These are phyloP conservation scores for Xerocomus amazonicus DNA, from an alignment of 1,284 basidiomycete species.

Conservation along the genomic window DNA sequence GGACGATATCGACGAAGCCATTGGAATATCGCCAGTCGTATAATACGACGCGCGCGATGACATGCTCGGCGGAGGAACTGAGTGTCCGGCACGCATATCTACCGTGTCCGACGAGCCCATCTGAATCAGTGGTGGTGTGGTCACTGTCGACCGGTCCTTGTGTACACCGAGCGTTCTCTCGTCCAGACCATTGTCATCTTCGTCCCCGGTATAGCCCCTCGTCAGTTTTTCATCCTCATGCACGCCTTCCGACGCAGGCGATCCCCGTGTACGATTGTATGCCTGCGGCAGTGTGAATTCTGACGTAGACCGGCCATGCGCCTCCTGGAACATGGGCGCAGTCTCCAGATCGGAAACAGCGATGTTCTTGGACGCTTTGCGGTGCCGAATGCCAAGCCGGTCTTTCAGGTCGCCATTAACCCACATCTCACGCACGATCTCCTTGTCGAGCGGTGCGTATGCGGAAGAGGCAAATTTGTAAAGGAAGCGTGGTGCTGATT, in stretches of 20 bases:
- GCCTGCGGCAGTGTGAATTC: slow-evolving; percentile 41
- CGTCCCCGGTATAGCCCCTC: neutral
- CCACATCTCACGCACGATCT: slow-evolving; percentile 90
- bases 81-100: neutral
- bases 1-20: slow-evolving; percentile 55
- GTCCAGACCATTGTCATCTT: no score
- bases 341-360: slow-evolving; percentile 46
- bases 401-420: slow-evolving; percentile 82
- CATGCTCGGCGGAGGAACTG: neutral
- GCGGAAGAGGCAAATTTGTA: slow-evolving; percentile 65
- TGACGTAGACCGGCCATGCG: slow-evolving; percentile 60
- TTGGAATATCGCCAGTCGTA: slow-evolving; percentile 62
- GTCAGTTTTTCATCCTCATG: slow-evolving; percentile 14
- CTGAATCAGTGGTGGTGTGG: slow-evolving; percentile 11
- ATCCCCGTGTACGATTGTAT: slow-evolving; percentile 45
- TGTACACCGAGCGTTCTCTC: no score
- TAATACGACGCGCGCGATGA: slow-evolving; percentile 55
- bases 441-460: slow-evolving; percentile 74
- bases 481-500: slow-evolving; percentile 65
- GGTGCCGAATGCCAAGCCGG: slow-evolving; percentile 67
- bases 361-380: slow-evolving; percentile 45
- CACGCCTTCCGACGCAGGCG: slow-evolving; percentile 20
- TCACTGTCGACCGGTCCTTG: neutral
- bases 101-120: slow-evolving; percentile 11
- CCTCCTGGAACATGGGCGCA: slow-evolving; percentile 64